Base-by-base conservation (phyloP, 139 green algal genomes). In the Eudorina sp. region DNA sequence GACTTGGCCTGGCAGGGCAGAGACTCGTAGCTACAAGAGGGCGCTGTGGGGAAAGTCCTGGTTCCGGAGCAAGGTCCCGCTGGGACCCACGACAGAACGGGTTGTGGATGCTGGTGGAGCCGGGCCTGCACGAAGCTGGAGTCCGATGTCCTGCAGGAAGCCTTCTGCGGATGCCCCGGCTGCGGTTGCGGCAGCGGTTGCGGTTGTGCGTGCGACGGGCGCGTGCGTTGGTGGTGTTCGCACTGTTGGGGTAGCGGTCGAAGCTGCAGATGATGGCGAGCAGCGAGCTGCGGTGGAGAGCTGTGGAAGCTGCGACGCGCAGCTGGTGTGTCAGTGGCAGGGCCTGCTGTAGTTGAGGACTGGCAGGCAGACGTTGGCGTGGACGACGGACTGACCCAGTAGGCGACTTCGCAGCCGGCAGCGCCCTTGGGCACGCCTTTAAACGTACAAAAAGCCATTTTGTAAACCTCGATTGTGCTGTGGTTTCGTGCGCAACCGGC, bases 321-420 rank as follows among this genome's bases (percentile, higher is more conserved):
- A 6, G 40, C 23, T 58, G 70, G 70, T 3, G 70, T 79, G 70
- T 55, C 38, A 38, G 11, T 36, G 3, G 40, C 40, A 23, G 19
- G 14, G 14, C 14, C 40, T 14, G 70, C 70, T 55, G 70, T 79
- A 18, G 70, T 79, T 21, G 70, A 53, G 40, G 70, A 79, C 14
- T 40, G 70, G 43, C 70, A 79, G 40, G 70, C 41, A 8, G 70
- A 79, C 21, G 70, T 18, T 13, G 70, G 70, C 21, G 70, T 79
- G 70, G 70, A 36, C 7, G 70, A 46, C 2, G 66, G 66, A 34
- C 66, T 75, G 21, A 46, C 34, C 66, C 66, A 75, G 66, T 45
- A 29, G 2, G 66, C 31, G 27, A 72, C 16, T 29, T 72, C 62
- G 31, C 62, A 25, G 62, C 62, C 23, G 62, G 23, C 62, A 34